A percentile compares a stretch with the other conserved stretches of the same genome.
Conservation (phyloP, 805 yeast genomes). For the Cyberlindnera xylosilytica region DNA sequence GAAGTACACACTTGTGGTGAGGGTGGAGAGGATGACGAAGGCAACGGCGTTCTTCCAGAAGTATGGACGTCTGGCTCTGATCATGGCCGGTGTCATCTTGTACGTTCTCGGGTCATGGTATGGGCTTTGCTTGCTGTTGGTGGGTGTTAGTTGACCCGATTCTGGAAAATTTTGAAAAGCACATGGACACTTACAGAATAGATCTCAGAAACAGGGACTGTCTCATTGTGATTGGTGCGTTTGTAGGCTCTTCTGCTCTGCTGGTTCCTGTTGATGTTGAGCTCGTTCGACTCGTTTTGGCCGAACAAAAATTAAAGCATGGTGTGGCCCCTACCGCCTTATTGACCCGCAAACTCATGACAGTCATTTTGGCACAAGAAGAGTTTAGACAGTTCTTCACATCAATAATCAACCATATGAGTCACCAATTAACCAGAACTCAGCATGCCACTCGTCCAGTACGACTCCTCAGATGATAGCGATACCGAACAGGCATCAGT, state of each 20-base stretch:
- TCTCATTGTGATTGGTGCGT: conserved; percentile 7
- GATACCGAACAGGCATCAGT: conserved; percentile 6
- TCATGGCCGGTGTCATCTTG: conserved; percentile 91
- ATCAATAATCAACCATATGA: too few species aligned
- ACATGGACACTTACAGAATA: neutral
- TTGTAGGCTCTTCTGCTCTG: too few species aligned
- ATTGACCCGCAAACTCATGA: too few species aligned
- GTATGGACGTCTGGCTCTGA: conserved; percentile 85
- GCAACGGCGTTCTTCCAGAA: conserved; percentile 72
- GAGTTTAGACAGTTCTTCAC: too few species aligned
- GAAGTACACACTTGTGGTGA: conserved; percentile 64
- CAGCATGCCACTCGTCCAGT: conserved; percentile 18
- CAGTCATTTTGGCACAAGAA: too few species aligned
- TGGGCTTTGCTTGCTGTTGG: conserved; percentile 33
- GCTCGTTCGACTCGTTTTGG: too few species aligned
- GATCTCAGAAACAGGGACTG: conserved; percentile 3
- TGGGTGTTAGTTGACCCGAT: neutral
- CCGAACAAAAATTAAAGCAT: too few species aligned
- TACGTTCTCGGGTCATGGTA: conserved; percentile 66
- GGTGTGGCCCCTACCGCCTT: conserved; percentile 10
- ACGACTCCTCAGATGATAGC: conserved; percentile 17
- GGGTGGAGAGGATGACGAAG: conserved; percentile 54
- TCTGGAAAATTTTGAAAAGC: too few species aligned
- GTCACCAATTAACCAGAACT: too few species aligned
- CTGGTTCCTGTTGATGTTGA: too few species aligned